Conservation (phyloP, 192 early-diverging fungal species). For the Geranomyces variabilis region DNA sequence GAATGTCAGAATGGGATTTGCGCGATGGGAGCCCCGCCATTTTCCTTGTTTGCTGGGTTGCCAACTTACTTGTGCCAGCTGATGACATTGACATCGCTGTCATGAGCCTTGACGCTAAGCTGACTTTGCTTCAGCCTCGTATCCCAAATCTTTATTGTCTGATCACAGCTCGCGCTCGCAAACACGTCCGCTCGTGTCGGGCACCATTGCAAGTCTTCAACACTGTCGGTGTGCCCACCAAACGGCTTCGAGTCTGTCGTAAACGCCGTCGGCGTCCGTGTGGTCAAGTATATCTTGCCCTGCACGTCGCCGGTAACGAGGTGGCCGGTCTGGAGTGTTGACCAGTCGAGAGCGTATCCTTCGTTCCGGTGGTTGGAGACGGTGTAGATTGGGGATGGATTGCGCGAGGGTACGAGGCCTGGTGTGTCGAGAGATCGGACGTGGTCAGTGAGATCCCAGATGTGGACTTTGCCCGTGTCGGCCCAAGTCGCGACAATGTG, state of each 20-base stretch:
- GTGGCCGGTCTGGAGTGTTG: conserved; percentile 53
- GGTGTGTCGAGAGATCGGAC: conserved; percentile 80
- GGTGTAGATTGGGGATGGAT: conserved; percentile 76
- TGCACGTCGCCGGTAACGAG: conserved; percentile 86
- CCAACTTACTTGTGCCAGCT: conserved; percentile 87
- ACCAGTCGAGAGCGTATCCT: conserved; percentile 98
- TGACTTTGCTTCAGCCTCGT: conserved; percentile 74
- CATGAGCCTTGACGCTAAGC: conserved; percentile 80
- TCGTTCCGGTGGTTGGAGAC: conserved; percentile 86
- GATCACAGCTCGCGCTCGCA: conserved; percentile 88
- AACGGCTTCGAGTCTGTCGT: conserved; percentile 77
- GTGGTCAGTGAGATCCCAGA: conserved; percentile 83
- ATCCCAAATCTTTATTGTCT: conserved; percentile 96
- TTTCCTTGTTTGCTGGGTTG: too few species aligned
- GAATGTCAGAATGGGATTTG: too few species aligned
- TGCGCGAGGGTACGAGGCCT: conserved; percentile 65
- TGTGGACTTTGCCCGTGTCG: conserved; percentile 93
- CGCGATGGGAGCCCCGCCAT: not conserved
- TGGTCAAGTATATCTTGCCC: conserved; percentile 84
- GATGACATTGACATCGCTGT: conserved; percentile 94
- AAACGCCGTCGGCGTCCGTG: conserved; percentile 63
- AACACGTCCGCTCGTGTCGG: conserved; percentile 88
- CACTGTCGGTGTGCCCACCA: conserved; percentile 79
- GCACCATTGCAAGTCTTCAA: conserved; percentile 99
- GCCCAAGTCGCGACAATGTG: conserved; percentile 90